phyloP scores from a whole-genome alignment of 2,329 filamentous ascomycete species.

The Zymoseptoria pseudotritici region DNA sequence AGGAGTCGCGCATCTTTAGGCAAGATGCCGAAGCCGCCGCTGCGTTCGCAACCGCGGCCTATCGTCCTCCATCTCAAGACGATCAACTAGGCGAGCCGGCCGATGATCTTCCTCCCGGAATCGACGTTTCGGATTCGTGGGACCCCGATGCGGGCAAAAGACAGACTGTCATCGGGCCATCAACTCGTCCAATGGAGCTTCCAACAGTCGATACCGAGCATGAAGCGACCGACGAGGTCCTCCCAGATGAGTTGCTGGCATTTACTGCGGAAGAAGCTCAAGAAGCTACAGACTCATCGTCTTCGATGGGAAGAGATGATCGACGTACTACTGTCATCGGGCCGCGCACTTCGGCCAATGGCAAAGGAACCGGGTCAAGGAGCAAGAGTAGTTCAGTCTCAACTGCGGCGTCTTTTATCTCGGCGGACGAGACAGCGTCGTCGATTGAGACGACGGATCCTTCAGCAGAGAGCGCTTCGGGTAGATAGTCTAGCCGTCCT shows the following conservation, averaged over 20 bases:
- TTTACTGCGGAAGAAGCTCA: neutral
- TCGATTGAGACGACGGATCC: neutral
- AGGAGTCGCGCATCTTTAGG: conserved; percentile 15
- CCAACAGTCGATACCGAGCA: conserved; percentile 13
- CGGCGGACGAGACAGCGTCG: neutral
- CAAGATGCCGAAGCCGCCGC: conserved; percentile 22
- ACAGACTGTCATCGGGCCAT: conserved; percentile 15
- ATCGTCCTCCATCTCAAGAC: conserved; percentile 3
- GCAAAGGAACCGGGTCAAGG: neutral
- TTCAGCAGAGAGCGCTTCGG: neutral
- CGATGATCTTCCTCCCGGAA: conserved; percentile 1
- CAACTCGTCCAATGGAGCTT: neutral
- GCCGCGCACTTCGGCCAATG: conserved; percentile 4
- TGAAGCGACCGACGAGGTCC: conserved; percentile 8
- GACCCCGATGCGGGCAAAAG: conserved; percentile 9
- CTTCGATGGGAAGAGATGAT: neutral
- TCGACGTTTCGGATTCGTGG: conserved; percentile 10
- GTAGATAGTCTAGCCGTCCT: neutral
- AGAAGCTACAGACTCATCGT: neutral
- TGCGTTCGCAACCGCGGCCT: conserved; percentile 12
- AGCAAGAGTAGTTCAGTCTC: neutral
- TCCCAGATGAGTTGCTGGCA: conserved; percentile 5
- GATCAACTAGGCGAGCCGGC: conserved; percentile 3
- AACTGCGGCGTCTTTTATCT: neutral
- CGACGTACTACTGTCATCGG: conserved; percentile 16